Percentiles rank a stretch among this genome's conserved stretches.
Conservation (phyloP, 176 grass and related monocot genomes). For the Cymbopogon citratus region DNA sequence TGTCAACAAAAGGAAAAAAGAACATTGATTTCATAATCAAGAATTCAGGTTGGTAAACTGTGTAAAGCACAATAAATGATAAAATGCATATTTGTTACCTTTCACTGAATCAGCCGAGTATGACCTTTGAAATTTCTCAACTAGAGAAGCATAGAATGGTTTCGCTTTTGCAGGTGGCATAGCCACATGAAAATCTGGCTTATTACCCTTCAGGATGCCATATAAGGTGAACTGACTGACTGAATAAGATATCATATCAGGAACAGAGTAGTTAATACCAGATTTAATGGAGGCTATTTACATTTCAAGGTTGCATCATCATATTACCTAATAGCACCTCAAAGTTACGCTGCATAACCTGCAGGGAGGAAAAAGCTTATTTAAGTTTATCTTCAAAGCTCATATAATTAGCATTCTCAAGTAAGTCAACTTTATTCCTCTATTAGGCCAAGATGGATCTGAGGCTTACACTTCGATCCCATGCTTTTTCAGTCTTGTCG, state of each 20-base stretch:
- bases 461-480: constrained; percentile 82
- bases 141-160: constrained; percentile 73
- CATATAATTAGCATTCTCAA: constrained; percentile 13
- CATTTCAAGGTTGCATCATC: constrained; percentile 3
- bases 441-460: constrained; percentile 3
- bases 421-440: neutral
- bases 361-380: neutral
- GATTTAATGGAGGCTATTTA: neutral
- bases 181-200: constrained; percentile 97
- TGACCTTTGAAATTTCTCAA: constrained; percentile 76
- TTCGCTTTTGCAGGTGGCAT: constrained; percentile 94
- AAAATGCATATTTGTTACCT: constrained; percentile 41
- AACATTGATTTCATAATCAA: neutral
- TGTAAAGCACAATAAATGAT: neutral
- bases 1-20: neutral
- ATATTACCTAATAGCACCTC: constrained; percentile 72
- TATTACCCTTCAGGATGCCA: constrained; percentile 91
- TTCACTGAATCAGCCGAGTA: constrained; percentile 62
- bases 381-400: constrained; percentile 8
- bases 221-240: constrained; percentile 98
- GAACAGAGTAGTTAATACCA: constrained; percentile 9
- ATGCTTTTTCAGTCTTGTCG: constrained; percentile 66
- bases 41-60: constrained; percentile 3
- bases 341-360: constrained; percentile 80
- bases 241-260: constrained; percentile 32